phyloP scores from a whole-genome alignment of 2,329 filamentous ascomycete species.

The Monilinia aucupariae region DNA sequence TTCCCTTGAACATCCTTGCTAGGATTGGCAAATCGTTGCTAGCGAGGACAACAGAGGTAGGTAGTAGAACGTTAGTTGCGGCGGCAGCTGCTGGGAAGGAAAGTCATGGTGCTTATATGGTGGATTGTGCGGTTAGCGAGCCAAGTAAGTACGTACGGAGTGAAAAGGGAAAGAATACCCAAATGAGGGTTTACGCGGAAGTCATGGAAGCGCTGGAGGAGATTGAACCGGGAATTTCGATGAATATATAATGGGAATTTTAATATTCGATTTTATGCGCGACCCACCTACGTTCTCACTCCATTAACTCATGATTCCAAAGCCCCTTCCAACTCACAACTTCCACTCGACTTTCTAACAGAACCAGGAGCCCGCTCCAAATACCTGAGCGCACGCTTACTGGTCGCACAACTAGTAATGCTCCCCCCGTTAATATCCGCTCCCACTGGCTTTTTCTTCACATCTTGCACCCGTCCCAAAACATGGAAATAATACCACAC shows the following conservation, averaged over 20 bases:
- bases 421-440: conserved; percentile 44
- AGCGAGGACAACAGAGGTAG: conserved; percentile 34
- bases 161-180: conserved; percentile 37
- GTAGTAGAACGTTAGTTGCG: conserved; percentile 35
- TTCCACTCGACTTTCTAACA: conserved; percentile 5
- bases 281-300: neutral
- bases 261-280: neutral
- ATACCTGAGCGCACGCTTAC: conserved; percentile 49
- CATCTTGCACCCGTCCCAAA: conserved; percentile 49
- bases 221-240: conserved; percentile 39
- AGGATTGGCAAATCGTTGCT: conserved; percentile 28
- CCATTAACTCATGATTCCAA: neutral
- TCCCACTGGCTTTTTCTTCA: conserved; percentile 30
- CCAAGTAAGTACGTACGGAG: conserved; percentile 37
- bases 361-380: conserved; percentile 41
- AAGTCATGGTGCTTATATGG: conserved; percentile 33
- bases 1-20: conserved; percentile 26
- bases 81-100: conserved; percentile 31
- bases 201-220: conserved; percentile 40
- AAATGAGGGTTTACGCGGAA: conserved; percentile 41
- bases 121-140: conserved; percentile 27
- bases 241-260: conserved; percentile 21
- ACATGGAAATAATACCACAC: conserved; percentile 64
- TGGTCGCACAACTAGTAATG: conserved; percentile 50
- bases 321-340: neutral